Percentiles rank a stretch among this genome's conserved stretches.
Conservation (phyloP, 805 yeast genomes). For the Kazachstania bromeliacearum region DNA sequence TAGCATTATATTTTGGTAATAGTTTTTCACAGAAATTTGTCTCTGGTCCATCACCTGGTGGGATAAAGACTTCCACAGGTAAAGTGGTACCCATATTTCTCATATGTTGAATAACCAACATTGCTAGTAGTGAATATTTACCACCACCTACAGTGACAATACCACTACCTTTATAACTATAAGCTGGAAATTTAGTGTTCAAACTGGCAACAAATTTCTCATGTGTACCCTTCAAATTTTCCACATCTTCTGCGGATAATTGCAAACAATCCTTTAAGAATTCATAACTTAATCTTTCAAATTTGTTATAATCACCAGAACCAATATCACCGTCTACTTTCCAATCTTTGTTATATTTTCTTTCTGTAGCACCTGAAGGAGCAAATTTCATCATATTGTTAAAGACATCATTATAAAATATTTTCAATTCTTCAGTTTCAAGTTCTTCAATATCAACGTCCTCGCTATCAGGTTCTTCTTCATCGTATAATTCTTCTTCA, state of each 20-base stretch:
- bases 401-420: slow-evolving; percentile 22
- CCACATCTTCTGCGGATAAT: neutral
- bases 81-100: slow-evolving; percentile 56
- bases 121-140: slow-evolving; percentile 52
- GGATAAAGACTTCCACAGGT: slow-evolving; percentile 79
- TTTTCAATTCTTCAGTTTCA: slow-evolving; percentile 6
- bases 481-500: too few species aligned
- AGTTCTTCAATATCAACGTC: too few species aligned
- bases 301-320: neutral
- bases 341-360: slow-evolving; percentile 12
- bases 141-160: slow-evolving; percentile 73
- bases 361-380: slow-evolving; percentile 18
- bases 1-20: slow-evolving; percentile 56
- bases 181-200: neutral
- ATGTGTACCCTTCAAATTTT: slow-evolving; percentile 2
- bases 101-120: slow-evolving; percentile 43
- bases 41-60: slow-evolving; percentile 55
- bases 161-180: slow-evolving; percentile 37
- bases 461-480: too few species aligned
- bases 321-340: slow-evolving; percentile 18
- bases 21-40: slow-evolving; percentile 55
- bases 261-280: slow-evolving; percentile 2
- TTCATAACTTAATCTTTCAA: slow-evolving; percentile 1
- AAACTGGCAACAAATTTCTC: neutral
- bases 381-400: slow-evolving; percentile 16